Evolutionary conservation across 257 asterid species (phyloP).

Genomic region (Nicotiana noctiflora): DNA sequence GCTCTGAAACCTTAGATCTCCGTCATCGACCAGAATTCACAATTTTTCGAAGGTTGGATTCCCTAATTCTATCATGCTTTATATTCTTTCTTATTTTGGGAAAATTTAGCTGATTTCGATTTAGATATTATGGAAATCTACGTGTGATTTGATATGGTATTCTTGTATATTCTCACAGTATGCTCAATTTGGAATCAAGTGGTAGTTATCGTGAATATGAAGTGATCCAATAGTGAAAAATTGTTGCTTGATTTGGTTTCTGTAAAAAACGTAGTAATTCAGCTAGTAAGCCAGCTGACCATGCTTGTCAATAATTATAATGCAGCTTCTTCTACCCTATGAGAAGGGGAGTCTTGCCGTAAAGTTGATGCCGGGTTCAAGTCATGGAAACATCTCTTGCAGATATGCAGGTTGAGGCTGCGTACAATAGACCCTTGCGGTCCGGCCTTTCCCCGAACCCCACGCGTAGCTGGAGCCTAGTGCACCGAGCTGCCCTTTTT

Average conservation of each 20-base stretch:
- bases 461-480: too few species aligned
- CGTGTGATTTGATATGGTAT: not conserved
- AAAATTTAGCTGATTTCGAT: not conserved
- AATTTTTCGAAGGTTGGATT: not conserved
- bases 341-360: too few species aligned
- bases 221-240: not conserved
- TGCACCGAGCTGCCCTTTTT: too few species aligned
- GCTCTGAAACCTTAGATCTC: conserved; percentile 1
- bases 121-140: not conserved
- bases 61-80: not conserved
- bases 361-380: too few species aligned
- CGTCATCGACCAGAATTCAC: not conserved
- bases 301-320: too few species aligned
- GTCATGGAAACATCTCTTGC: too few species aligned
- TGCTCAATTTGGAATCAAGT: not conserved
- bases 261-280: not conserved
- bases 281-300: not conserved
- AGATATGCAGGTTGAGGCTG: too few species aligned
- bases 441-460: too few species aligned
- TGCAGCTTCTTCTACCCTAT: too few species aligned
- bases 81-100: not conserved
- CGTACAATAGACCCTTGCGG: too few species aligned
- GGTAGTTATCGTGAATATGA: not conserved
- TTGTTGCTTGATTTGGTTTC: conserved; percentile 1
- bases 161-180: not conserved